Evolutionary conservation across 2,329 filamentous ascomycete genomes (phyloP), one percentile per base, ranked within the genome.

Genomic region (Alternaria burnsii): DNA sequence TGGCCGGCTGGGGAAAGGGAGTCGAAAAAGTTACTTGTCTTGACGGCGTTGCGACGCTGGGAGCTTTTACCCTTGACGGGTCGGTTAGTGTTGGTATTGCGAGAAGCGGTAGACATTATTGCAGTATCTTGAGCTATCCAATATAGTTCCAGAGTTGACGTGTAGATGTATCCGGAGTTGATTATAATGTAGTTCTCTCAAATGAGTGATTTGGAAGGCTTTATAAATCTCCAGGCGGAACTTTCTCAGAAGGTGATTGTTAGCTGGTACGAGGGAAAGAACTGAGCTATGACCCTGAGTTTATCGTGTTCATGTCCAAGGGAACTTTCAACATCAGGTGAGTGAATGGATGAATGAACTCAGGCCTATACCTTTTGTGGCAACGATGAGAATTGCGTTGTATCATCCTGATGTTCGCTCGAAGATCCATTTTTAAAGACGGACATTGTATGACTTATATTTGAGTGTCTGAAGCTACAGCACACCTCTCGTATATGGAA

Each of bases 1-100:
- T 61, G 61, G 26, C 42, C 50, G 26, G 44, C 14, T 3, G 58
- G 50, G 16, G 58, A 47, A 14, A 63, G 53, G 28, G 50, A 40
- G 5, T 55, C 51, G 30, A 55, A 26, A 18, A 41, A 52, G 28
- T 36, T n/a, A 5, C 10, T 47, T 11, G 51, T 52, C 14, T 43
- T 51, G 20, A 34, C 14, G 7, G 1, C 18, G n/a, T 42, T 38
- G 42, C 36, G 20, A n/a, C 32, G 46, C 26, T 41, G 47, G 18
- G 16, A 8, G 28, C 40, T 30, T 8, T 41, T 55, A 38, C 14
- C 14, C 20, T 50, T 50, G 30, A n/a, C 36, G 10, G 20, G 20
- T 9, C 16, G 38, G 32, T 14, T 24, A 14, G n/a, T 20, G n/a
- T 22, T 44, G 20, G n/a, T 24, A 4, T 24, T 40, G 9, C 22